Conservation (phyloP, 1,284 basidiomycete species). For the Gomphus bonarii region DNA sequence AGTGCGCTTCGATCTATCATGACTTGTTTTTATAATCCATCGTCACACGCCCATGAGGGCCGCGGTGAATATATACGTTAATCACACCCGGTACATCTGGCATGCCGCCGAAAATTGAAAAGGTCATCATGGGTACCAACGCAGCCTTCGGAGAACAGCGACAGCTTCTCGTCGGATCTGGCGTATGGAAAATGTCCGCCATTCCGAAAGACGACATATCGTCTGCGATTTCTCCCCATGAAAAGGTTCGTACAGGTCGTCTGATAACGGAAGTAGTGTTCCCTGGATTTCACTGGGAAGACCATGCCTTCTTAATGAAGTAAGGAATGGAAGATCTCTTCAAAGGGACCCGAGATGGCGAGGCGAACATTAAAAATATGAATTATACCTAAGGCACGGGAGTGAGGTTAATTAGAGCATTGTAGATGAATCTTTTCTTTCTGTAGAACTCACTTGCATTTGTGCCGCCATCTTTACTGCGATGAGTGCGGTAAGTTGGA, state of each 20-base stretch:
- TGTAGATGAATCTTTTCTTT: no score
- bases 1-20: constrained; percentile 14
- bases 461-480: no score
- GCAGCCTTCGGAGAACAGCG: constrained; percentile 28
- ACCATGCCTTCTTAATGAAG: constrained; percentile 32
- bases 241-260: constrained; percentile 27
- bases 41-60: constrained; percentile 28
- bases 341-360: constrained; percentile 15
- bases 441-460: no score
- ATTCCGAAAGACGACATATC: constrained; percentile 30
- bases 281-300: constrained; percentile 38
- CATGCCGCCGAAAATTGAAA: constrained; percentile 21
- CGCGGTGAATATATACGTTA: constrained; percentile 38
- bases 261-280: constrained; percentile 41
- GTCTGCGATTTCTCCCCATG: constrained; percentile 12
- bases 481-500: no score
- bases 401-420: neutral
- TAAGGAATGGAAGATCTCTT: constrained; percentile 25
- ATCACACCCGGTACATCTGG: constrained; percentile 22
- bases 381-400: constrained; percentile 13
- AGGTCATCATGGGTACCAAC: constrained; percentile 29
- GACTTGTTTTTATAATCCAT: neutral
- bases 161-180: constrained; percentile 35
- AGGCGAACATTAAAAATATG: constrained; percentile 13
- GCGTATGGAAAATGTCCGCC: constrained; percentile 40